A percentile compares a stretch with the other conserved stretches of the same genome.
Evolutionary conservation across 2,329 filamentous ascomycete genomes (phyloP).

Genomic region (Furcasterigmium sp.): DNA sequence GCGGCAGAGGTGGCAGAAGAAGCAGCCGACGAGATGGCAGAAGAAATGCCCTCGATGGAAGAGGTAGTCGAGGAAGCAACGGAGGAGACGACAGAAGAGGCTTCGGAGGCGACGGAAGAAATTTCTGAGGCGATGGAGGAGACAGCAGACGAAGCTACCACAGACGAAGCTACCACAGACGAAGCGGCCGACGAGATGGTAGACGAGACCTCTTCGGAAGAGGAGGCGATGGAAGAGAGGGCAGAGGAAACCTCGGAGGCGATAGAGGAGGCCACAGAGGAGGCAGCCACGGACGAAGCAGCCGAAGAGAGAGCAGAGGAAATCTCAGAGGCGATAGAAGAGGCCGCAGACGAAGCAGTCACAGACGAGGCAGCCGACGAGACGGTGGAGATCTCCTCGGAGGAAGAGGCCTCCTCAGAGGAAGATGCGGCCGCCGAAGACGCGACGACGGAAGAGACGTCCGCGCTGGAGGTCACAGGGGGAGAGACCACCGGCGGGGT

Average conservation of each 20-base stretch:
- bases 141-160: neutral
- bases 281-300: constrained; percentile 1
- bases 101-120: neutral
- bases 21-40: constrained; percentile 1
- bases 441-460: neutral
- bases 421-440: neutral
- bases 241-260: neutral
- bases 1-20: too few relatives aligned
- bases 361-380: constrained; percentile 2
- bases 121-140: constrained; percentile 1
- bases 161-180: too few relatives aligned
- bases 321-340: neutral
- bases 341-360: constrained; percentile 1
- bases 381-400: neutral
- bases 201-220: too few relatives aligned
- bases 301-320: constrained; percentile 1
- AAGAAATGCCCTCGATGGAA: neutral
- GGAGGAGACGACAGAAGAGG: constrained; percentile 2
- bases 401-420: too few relatives aligned
- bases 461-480: neutral
- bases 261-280: neutral
- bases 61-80: neutral
- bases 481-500: constrained; percentile 6
- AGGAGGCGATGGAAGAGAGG: constrained; percentile 2
- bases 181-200: constrained; percentile 2